phyloP scores from a whole-genome alignment of 176 grass and related monocot species.

The Urochloa ruziziensis region DNA sequence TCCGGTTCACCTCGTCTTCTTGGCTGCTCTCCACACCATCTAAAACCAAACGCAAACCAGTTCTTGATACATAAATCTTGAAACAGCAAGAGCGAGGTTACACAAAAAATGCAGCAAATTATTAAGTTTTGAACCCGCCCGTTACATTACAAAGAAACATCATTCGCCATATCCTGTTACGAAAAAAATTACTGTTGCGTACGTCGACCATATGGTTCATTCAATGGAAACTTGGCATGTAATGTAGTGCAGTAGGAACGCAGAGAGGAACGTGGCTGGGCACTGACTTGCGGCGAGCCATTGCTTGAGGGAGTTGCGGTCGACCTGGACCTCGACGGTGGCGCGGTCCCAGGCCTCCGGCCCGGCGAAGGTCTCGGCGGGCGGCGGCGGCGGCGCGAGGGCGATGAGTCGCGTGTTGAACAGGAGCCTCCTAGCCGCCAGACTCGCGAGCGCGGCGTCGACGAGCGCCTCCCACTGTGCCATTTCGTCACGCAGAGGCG shows the following conservation, averaged over 20 bases:
- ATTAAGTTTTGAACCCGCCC: too few relatives aligned
- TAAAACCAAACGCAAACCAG: conserved; percentile 24
- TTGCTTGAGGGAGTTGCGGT: conserved; percentile 46
- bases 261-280: neutral
- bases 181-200: too few relatives aligned
- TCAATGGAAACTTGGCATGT: neutral
- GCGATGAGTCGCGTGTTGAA: conserved; percentile 49
- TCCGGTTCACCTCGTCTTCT: conserved; percentile 29
- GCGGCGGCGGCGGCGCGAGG: neutral
- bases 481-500: conserved; percentile 29
- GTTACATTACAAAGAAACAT: too few relatives aligned
- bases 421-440: conserved; percentile 51
- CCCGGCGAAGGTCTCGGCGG: conserved; percentile 25
- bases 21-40: conserved; percentile 30
- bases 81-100: too few relatives aligned
- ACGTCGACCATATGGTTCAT: too few relatives aligned
- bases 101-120: too few relatives aligned
- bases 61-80: neutral
- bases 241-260: too few relatives aligned
- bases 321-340: conserved; percentile 51
- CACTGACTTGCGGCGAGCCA: conserved; percentile 58
- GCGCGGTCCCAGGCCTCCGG: conserved; percentile 62
- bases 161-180: too few relatives aligned
- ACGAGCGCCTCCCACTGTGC: conserved; percentile 51
- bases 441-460: conserved; percentile 29